Percentiles rank a stretch among this genome's conserved stretches.
Evolutionary conservation across 306 rosid species (phyloP).

Genomic region (Fagus sylvatica): DNA sequence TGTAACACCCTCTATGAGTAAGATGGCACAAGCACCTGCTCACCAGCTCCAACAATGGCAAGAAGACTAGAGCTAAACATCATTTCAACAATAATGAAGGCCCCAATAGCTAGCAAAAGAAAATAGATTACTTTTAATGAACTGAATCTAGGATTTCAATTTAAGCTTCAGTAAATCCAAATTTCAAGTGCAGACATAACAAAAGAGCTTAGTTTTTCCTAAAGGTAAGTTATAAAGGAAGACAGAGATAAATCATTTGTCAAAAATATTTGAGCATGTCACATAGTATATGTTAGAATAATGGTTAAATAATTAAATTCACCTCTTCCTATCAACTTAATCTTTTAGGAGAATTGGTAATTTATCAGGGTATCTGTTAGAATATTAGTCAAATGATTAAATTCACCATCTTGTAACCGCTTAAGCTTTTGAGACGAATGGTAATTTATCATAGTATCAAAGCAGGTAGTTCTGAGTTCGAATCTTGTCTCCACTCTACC

Average conservation of each 20-base stretch:
- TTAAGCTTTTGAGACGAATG: too few relatives aligned
- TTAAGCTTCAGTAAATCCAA: neutral
- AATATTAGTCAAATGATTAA: too few relatives aligned
- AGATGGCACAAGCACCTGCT: slow-evolving; percentile 56
- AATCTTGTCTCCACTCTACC: too few relatives aligned
- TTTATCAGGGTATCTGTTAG: too few relatives aligned
- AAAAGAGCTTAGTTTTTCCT: neutral
- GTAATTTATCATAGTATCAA: too few relatives aligned
- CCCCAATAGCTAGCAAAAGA: slow-evolving; percentile 58
- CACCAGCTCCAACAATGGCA: slow-evolving; percentile 97
- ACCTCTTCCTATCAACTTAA: too few relatives aligned
- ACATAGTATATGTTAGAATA: too few relatives aligned
- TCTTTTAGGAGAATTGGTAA: too few relatives aligned
- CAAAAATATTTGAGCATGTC: neutral
- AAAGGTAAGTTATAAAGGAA: neutral
- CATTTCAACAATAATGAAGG: slow-evolving; percentile 85
- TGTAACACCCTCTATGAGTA: neutral
- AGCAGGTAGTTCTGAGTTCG: too few relatives aligned
- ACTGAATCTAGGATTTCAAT: neutral
- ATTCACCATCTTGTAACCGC: too few relatives aligned
- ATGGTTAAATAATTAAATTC: too few relatives aligned
- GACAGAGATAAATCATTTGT: neutral
- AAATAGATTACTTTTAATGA: neutral
- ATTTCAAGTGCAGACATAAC: neutral
- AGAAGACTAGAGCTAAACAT: slow-evolving; percentile 84